phyloP scores from a whole-genome alignment of 805 yeast genomes.

The Candida easanensis region DNA sequence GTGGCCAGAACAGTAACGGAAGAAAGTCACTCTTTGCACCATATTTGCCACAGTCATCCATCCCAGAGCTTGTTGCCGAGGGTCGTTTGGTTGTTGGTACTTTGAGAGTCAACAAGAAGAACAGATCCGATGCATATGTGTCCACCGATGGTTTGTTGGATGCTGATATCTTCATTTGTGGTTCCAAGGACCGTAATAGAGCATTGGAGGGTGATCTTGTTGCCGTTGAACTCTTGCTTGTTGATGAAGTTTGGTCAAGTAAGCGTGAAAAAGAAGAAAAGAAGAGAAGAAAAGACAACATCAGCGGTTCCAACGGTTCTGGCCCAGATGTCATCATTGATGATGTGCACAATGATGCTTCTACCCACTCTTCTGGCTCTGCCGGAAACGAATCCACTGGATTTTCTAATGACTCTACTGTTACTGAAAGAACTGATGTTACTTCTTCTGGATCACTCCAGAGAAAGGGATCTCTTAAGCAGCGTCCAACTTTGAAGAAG shows the following conservation, averaged over 20 bases:
- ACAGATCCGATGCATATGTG: slow-evolving; percentile 97
- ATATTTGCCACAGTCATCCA: slow-evolving; percentile 87
- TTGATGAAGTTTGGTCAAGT: slow-evolving; percentile 97
- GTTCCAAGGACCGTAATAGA: slow-evolving; percentile 96
- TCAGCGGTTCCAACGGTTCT: slow-evolving; percentile 28
- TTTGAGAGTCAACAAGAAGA: slow-evolving; percentile 90
- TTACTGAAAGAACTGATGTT: slow-evolving; percentile 22
- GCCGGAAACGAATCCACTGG: slow-evolving; percentile 2
- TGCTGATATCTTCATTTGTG: slow-evolving; percentile 96
- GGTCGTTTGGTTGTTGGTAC: slow-evolving; percentile 92
- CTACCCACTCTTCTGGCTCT: slow-evolving; percentile 39
- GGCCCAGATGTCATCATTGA: slow-evolving; percentile 62
- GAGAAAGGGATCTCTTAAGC: slow-evolving; percentile 88
- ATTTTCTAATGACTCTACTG: slow-evolving; percentile 4
- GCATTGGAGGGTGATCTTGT: slow-evolving; percentile 96
- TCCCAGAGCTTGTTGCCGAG: slow-evolving; percentile 84
- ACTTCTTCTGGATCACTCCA: slow-evolving; percentile 42
- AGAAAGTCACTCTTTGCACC: slow-evolving; percentile 92
- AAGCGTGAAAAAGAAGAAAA: slow-evolving; percentile 97
- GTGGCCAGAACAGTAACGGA: slow-evolving; percentile 28
- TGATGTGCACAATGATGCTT: slow-evolving; percentile 80
- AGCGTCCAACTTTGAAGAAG: slow-evolving; percentile 95
- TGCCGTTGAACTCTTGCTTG: slow-evolving; percentile 90
- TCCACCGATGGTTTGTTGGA: slow-evolving; percentile 93
- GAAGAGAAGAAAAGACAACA: slow-evolving; percentile 78